Base-by-base conservation (phyloP, 2,329 filamentous ascomycete species). In the Hymenoscyphus repandus region DNA sequence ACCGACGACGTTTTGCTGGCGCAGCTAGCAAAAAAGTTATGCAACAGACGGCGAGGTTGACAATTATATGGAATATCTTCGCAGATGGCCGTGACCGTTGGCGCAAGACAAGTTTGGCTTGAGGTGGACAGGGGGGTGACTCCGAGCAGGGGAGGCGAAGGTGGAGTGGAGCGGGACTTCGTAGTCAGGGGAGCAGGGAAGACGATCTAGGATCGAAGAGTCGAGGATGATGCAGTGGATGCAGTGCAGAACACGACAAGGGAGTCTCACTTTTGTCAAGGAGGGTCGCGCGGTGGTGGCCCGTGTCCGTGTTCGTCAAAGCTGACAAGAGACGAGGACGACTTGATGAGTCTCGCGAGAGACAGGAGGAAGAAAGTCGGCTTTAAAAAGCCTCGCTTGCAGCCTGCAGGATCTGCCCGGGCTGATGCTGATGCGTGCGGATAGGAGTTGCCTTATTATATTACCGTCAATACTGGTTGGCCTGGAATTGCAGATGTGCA, bases 331-430 rank as follows among this genome's bases (percentile, higher is more conserved):
- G 20, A 15, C 30, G 43, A 37, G 34, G 34, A 37, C 15, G 34
- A 17, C 3, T 13, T 11, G 34, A 37, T 10, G 34, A 17, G 12
- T 37, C 12, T 17, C 15, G 34, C 34, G 34, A 37, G 31, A 13
- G 13, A 32, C n/a, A 31, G 10, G n/a, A 22, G 20, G 22, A 22
- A 27, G 10, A 10, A 40, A 41, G 45, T 45, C 30, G 45, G 46
- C 36, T 43, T 33, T 20, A 46, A 43, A 45, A 52, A 46, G 49
- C 53, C 53, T 52, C 46, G 53, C 53, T 52, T 47, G 50, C 46
- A 55, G 55, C 55, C 55, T 53, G 52, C 34, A 57, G 55, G 55
- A 57, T 53, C 46, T 51, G 45, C 45, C 49, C 41, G 37, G 50
- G 44, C 44, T 55, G 53, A 39, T 49, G 49, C 44, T 54, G 55